These are phyloP conservation scores for Grigorovia jiainica DNA, from an alignment of 805 yeast species.

Conservation along the genomic window DNA sequence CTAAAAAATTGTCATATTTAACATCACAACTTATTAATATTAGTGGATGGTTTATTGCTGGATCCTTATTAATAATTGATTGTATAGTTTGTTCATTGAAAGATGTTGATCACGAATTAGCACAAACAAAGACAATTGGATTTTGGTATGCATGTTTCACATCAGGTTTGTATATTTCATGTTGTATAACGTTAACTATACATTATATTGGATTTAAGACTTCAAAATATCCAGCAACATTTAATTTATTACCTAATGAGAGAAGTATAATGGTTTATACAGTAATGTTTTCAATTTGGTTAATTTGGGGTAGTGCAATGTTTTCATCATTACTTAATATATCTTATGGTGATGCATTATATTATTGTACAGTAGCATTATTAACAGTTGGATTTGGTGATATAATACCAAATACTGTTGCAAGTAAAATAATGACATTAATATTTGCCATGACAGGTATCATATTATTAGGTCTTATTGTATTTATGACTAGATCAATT, in stretches of 20 bases:
- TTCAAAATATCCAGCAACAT: constrained; percentile 57
- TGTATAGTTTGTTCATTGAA: constrained; percentile 16
- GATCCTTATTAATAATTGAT: constrained; percentile 40
- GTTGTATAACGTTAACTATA: constrained; percentile 41
- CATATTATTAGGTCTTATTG: constrained; percentile 60
- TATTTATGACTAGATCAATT: constrained; percentile 59
- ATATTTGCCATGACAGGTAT: constrained; percentile 64
- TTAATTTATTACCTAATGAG: constrained; percentile 59
- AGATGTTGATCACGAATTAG: constrained; percentile 15
- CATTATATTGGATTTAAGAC: constrained; percentile 55
- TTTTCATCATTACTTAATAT: constrained; percentile 39
- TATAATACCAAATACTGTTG: constrained; percentile 43
- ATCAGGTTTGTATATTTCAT: constrained; percentile 47
- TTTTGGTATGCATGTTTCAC: constrained; percentile 75
- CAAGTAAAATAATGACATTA: constrained; percentile 49
- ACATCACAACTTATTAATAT: constrained; percentile 55
- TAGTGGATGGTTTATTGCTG: constrained; percentile 54
- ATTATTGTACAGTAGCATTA: constrained; percentile 62
- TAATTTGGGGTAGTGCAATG: constrained; percentile 59
- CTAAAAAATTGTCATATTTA: constrained; percentile 47
- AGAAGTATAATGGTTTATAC: constrained; percentile 67
- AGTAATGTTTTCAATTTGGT: constrained; percentile 56
- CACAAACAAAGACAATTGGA: constrained; percentile 41
- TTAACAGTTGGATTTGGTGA: constrained; percentile 81
- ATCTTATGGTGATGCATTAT: constrained; percentile 57